phyloP scores from a whole-genome alignment of 495 filamentous ascomycete species.

The Tuber indicum region DNA sequence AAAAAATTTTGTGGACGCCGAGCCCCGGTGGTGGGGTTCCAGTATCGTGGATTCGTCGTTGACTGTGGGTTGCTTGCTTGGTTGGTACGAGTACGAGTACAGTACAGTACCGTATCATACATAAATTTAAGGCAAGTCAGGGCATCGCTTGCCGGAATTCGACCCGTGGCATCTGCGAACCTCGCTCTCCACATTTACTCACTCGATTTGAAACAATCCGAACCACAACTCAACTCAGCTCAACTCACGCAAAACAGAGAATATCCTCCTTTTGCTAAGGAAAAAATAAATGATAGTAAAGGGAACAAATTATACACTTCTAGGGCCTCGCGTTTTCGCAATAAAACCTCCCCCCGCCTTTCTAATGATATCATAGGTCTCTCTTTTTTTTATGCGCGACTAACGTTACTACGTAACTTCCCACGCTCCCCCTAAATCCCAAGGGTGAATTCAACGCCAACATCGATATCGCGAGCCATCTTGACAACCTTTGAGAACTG shows the following conservation, averaged over 20 bases:
- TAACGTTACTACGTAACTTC: conserved; percentile 14
- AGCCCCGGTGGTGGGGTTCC: background rate
- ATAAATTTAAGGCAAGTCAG: background rate
- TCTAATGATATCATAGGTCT: background rate
- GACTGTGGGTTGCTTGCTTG: background rate
- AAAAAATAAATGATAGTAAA: background rate
- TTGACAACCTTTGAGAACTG: conserved; percentile 99
- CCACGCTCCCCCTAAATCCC: conserved; percentile 59
- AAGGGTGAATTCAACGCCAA: conserved; percentile 93
- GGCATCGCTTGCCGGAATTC: background rate
- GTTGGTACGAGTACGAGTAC: no score
- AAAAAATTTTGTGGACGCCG: background rate
- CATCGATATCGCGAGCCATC: conserved; percentile 96
- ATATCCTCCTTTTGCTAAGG: background rate
- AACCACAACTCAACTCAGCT: background rate
- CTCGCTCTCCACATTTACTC: background rate
- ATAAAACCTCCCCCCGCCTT: background rate
- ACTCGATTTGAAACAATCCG: background rate
- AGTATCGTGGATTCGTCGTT: background rate
- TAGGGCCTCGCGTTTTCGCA: background rate
- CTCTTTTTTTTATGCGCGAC: conserved; percentile 1
- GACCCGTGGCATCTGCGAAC: background rate
- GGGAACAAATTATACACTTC: background rate
- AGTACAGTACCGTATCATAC: no score
- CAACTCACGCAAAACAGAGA: background rate